phyloP scores from a whole-genome alignment of 1,139 yeast genomes.

The Hanseniaspora gamundiae region DNA sequence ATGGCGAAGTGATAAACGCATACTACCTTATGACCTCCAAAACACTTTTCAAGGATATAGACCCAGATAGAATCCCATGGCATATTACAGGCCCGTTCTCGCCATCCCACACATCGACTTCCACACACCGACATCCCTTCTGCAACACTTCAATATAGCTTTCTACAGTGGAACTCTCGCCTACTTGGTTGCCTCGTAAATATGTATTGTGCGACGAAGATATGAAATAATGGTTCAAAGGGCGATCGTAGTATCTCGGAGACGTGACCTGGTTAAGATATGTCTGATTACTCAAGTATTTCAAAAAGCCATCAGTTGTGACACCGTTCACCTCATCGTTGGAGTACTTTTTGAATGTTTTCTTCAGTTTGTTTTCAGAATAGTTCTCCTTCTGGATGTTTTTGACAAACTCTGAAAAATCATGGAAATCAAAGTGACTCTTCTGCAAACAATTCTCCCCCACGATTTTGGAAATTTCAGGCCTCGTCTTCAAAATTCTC shows the following conservation, averaged over 20 bases:
- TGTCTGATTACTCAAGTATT: slow-evolving; percentile 35
- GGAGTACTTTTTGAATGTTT: slow-evolving; percentile 37
- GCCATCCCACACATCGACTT: slow-evolving; percentile 94
- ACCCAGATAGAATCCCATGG: slow-evolving; percentile 79
- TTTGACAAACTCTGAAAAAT: slow-evolving; percentile 36
- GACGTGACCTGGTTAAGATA: slow-evolving; percentile 11
- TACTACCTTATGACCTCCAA: slow-evolving; percentile 62
- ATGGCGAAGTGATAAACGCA: slow-evolving; percentile 75
- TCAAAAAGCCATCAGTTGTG: slow-evolving; percentile 20
- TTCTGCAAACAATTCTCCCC: slow-evolving; percentile 3
- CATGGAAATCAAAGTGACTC: slow-evolving; percentile 23
- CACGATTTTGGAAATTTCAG: slow-evolving; percentile 37
- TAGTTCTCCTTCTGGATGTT: slow-evolving; percentile 40
- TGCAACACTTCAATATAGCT: slow-evolving; percentile 84
- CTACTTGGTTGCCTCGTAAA: slow-evolving; percentile 79
- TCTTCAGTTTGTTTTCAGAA: slow-evolving; percentile 22
- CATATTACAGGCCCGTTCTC: slow-evolving; percentile 71
- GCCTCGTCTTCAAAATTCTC: slow-evolving; percentile 36
- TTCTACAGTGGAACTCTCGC: slow-evolving; percentile 81
- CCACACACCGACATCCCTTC: slow-evolving; percentile 86
- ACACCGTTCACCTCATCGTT: slow-evolving; percentile 17
- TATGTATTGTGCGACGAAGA: slow-evolving; percentile 95
- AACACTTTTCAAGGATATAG: slow-evolving; percentile 60
- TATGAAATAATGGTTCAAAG: slow-evolving; percentile 75
- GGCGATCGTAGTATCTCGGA: slow-evolving; percentile 35